Conservation (phyloP, 805 yeast genomes). For the Spathaspora arborariae region DNA sequence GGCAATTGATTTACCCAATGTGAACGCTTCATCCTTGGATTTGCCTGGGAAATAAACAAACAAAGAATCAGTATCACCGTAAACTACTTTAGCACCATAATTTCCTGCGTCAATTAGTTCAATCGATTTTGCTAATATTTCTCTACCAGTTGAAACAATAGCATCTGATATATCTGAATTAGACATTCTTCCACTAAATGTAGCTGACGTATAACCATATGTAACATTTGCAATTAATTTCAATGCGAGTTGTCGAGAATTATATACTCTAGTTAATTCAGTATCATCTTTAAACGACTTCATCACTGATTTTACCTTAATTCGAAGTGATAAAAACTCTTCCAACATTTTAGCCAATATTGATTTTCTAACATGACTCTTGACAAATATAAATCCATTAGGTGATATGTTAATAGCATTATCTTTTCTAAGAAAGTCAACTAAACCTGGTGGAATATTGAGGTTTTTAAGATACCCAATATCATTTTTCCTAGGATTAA, state of each 20-base stretch:
- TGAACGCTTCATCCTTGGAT: slow-evolving; percentile 71
- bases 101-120: slow-evolving; percentile 55
- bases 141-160: slow-evolving; percentile 88
- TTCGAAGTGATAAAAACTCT: slow-evolving; percentile 76
- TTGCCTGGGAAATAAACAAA: slow-evolving; percentile 89
- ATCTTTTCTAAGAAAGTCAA: slow-evolving; percentile 49
- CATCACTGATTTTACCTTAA: slow-evolving; percentile 77
- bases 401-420: slow-evolving; percentile 65
- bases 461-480: slow-evolving; percentile 52
- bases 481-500: slow-evolving; percentile 42
- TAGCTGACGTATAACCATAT: slow-evolving; percentile 92
- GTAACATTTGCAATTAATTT: slow-evolving; percentile 93
- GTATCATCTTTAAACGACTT: slow-evolving; percentile 41
- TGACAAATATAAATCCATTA: slow-evolving; percentile 79
- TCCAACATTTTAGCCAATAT: slow-evolving; percentile 77
- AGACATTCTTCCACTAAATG: slow-evolving; percentile 97
- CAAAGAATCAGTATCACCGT: slow-evolving; percentile 94
- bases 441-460: slow-evolving; percentile 50
- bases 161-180: slow-evolving; percentile 93
- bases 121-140: slow-evolving; percentile 70
- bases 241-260: slow-evolving; percentile 80
- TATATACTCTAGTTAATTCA: slow-evolving; percentile 52
- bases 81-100: slow-evolving; percentile 91
- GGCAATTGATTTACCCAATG: slow-evolving; percentile 70
- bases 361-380: slow-evolving; percentile 62